Evolutionary conservation across 352 stramenopile genomes (phyloP), one percentile per base, ranked within the genome.

Genomic region (Pythium pectinolyticum): DNA sequence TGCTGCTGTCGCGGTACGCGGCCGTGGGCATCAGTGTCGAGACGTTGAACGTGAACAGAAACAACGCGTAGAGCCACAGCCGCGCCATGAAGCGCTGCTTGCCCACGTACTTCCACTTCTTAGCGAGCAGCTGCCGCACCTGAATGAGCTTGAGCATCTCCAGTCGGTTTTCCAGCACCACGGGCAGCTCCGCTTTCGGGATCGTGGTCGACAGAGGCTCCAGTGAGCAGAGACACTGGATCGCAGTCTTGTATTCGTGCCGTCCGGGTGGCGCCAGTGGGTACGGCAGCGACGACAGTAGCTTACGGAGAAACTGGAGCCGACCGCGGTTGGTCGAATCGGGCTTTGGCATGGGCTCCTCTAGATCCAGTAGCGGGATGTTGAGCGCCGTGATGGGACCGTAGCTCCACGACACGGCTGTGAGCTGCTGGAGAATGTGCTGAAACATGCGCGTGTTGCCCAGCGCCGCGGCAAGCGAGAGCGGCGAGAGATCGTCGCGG

Each of bases 21-120:
- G 52, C 73, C 22, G 74, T 77, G 22, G 66, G 67, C 54, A 78
- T 77, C 6, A 89, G 60, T 9, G 76, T 89, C 3, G 66, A 76
- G 22, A 48, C 46, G 46, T 83, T 87, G 27, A 89, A 75, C 47
- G 81, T 34, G 10, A 64, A 5, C 15, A 83, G 57, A 25, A 82
- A 87, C 0, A 83, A 5, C 2, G 35, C 34, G 54, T 87, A 84
- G 15, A 70, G 49, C 17, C 47, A 57, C 2, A 87, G 57, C 8
- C 78, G 70, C 15, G 45, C 50, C n/a, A 80, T 68, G 39, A 87
- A 86, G 4, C 77, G 68, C 4, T 65, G 35, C 43, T 72, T 75
- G 15, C 80, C 80, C 22, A 86, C 73, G 47, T 84, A 89, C 30
- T 89, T 83, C 80, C 75, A 89, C 31, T 89, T 89, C 46, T 86